Evolutionary conservation across 345 rosid species (phyloP).

Genomic region (Aegle marmelos): DNA sequence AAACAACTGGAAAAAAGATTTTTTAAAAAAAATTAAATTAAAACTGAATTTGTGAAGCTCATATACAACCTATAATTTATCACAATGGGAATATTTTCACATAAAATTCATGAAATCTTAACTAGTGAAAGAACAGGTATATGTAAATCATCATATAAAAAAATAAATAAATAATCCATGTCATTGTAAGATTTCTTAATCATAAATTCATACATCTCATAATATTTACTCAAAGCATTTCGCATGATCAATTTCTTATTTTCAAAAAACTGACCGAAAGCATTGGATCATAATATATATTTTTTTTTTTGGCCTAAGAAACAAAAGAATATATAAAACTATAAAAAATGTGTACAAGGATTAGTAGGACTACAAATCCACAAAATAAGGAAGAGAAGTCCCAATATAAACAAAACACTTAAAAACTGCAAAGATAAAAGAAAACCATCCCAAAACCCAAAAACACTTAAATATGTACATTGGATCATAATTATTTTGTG

Average conservation of each 20-base stretch:
- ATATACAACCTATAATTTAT: neutral
- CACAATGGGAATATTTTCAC: neutral
- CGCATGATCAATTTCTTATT: neutral
- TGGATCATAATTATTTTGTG: neutral
- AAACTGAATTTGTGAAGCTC: neutral
- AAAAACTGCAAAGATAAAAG: too few relatives aligned
- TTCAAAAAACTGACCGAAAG: neutral
- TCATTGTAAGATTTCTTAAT: neutral
- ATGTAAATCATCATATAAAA: neutral
- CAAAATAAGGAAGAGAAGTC: too few relatives aligned
- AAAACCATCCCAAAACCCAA: too few relatives aligned
- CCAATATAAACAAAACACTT: too few relatives aligned
- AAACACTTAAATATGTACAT: too few relatives aligned
- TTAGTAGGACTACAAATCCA: too few relatives aligned
- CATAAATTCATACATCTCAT: neutral
- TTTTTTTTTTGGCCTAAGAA: too few relatives aligned
- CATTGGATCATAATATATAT: neutral
- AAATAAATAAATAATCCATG: neutral
- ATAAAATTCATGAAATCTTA: neutral
- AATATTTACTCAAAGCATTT: slow-evolving; percentile 6
- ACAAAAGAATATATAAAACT: too few relatives aligned
- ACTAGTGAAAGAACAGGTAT: neutral
- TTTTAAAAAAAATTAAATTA: too few relatives aligned
- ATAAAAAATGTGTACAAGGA: too few relatives aligned
- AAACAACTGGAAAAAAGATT: neutral